phyloP scores from a whole-genome alignment of 2,329 filamentous ascomycete species.

The Periconia sp. region DNA sequence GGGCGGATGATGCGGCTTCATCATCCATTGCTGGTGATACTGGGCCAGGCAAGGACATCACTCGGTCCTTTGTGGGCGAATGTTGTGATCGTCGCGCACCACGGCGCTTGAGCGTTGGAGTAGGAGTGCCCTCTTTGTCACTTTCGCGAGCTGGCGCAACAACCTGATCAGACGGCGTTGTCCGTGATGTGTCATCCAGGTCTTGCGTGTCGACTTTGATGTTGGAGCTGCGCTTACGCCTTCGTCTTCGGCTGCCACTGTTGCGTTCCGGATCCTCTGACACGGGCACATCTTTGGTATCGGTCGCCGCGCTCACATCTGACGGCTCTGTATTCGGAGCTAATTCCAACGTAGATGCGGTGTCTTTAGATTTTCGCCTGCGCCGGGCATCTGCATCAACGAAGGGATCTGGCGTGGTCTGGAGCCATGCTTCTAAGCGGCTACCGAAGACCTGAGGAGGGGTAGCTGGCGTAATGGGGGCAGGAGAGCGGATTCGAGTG shows the following conservation, averaged over 20 bases:
- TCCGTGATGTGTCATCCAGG: constrained; percentile 27
- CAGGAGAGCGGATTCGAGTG: constrained; percentile 16
- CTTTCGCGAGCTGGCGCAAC: constrained; percentile 23
- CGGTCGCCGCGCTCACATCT: constrained; percentile 29
- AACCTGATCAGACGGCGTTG: constrained; percentile 24
- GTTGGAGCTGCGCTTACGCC: constrained; percentile 33
- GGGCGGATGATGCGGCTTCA: constrained; percentile 34
- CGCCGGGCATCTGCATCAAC: constrained; percentile 52
- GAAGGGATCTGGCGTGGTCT: constrained; percentile 62
- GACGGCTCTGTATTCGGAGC: constrained; percentile 31
- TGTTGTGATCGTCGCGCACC: constrained; percentile 46
- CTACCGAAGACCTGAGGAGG: constrained; percentile 54
- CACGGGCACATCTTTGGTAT: constrained; percentile 23
- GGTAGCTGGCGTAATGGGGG: constrained; percentile 35
- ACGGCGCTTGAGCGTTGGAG: constrained; percentile 46
- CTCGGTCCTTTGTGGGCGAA: constrained; percentile 49
- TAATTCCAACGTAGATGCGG: constrained; percentile 34
- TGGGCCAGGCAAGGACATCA: constrained; percentile 36
- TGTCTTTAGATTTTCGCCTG: constrained; percentile 36
- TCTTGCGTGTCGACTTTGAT: constrained; percentile 30
- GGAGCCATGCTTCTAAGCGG: constrained; percentile 68
- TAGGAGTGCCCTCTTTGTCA: constrained; percentile 28
- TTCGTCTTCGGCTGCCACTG: constrained; percentile 33
- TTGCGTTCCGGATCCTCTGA: constrained; percentile 29
- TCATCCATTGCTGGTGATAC: constrained; percentile 28